Conservation (phyloP, 345 rosid species). For the Ailanthus altissimus region DNA sequence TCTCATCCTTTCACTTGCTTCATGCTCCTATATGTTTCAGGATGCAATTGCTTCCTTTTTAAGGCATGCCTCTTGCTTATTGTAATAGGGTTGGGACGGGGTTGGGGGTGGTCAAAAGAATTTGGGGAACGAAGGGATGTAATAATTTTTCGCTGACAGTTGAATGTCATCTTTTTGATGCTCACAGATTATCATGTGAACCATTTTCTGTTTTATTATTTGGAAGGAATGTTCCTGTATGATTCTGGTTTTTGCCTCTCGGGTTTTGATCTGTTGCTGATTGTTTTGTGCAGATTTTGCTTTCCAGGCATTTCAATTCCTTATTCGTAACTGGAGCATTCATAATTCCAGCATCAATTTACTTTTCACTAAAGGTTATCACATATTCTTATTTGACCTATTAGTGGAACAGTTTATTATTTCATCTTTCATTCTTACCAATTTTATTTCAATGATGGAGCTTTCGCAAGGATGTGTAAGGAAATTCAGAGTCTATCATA, state of each 20-base stretch:
- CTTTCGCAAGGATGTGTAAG: neutral
- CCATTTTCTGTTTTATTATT: neutral
- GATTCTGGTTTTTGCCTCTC: neutral
- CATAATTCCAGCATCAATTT: constrained; percentile 75
- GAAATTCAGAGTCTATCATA: neutral
- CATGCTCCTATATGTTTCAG: neutral
- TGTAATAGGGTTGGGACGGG: neutral
- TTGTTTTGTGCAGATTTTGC: constrained; percentile 68
- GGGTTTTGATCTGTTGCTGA: constrained; percentile 27
- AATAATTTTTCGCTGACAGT: neutral
- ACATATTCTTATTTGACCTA: constrained; percentile 11
- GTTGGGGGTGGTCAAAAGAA: neutral
- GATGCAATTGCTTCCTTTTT: neutral
- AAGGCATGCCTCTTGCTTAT: neutral
- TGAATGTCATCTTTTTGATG: constrained; percentile 3
- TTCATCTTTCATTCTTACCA: constrained; percentile 11
- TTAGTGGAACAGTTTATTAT: constrained; percentile 11
- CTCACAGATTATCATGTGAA: neutral
- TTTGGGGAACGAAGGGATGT: neutral
- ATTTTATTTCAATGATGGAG: no score
- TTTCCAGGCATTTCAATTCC: constrained; percentile 59
- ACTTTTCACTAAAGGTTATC: constrained; percentile 84
- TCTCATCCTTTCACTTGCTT: constrained; percentile 23
- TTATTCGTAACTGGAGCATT: constrained; percentile 80
- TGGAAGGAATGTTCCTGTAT: constrained; percentile 13